These are phyloP conservation scores for Acarospora socialis DNA, from an alignment of 2,329 filamentous ascomycete species.

Conservation along the genomic window DNA sequence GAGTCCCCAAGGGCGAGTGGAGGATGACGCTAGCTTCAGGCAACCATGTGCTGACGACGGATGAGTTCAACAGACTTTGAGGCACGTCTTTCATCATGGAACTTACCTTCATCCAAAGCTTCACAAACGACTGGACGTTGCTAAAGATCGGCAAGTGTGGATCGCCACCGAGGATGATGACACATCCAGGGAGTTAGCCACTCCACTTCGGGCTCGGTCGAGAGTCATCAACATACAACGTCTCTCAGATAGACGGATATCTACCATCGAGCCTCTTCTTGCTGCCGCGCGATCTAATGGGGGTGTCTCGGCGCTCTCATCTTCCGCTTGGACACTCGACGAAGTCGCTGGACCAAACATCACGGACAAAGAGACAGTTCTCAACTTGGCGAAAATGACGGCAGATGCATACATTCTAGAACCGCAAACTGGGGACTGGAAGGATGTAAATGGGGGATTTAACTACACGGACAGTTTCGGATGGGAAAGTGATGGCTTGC, in stretches of 20 bases:
- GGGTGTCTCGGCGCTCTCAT: slow-evolving; percentile 50
- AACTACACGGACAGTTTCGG: slow-evolving; percentile 84
- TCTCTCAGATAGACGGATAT: slow-evolving; percentile 61
- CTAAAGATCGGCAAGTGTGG: slow-evolving; percentile 46
- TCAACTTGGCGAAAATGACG: slow-evolving; percentile 77
- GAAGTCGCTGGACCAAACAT: slow-evolving; percentile 66
- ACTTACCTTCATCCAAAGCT: slow-evolving; percentile 63
- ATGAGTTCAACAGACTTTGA: too few species aligned
- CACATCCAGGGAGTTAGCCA: slow-evolving; percentile 24
- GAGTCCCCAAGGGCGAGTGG: too few species aligned
- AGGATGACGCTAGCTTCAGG: too few species aligned
- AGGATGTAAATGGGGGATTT: slow-evolving; percentile 63
- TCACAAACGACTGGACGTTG: slow-evolving; percentile 62
- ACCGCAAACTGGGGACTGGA: slow-evolving; percentile 62
- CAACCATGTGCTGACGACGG: too few species aligned
- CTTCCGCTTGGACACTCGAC: slow-evolving; percentile 71
- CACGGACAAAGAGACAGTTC: slow-evolving; percentile 68
- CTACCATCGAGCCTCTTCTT: slow-evolving; percentile 65
- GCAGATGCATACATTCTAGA: slow-evolving; percentile 75
- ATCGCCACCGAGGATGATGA: slow-evolving; percentile 43
- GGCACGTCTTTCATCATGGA: slow-evolving; percentile 88
- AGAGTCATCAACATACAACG: slow-evolving; percentile 59
- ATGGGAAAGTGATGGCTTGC: slow-evolving; percentile 77
- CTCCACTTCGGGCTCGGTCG: slow-evolving; percentile 48
- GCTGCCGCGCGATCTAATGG: slow-evolving; percentile 56